phyloP scores from a whole-genome alignment of 805 yeast genomes.

The Candida pini region DNA sequence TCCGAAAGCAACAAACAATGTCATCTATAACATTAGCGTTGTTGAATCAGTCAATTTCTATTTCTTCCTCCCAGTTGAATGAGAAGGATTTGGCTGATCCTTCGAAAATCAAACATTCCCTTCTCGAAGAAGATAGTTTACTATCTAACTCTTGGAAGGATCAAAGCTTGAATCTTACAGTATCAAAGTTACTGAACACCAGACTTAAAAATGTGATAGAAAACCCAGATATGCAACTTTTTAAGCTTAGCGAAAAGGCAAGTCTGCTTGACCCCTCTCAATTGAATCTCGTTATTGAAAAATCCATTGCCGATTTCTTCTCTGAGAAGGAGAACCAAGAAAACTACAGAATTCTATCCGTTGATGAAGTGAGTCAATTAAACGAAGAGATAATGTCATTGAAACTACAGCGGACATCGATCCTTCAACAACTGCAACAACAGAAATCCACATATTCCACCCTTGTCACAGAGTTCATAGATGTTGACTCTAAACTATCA shows the following conservation, averaged over 20 bases:
- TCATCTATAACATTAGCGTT: no score
- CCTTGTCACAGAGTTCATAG: conserved; percentile 2
- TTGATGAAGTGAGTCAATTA: conserved; percentile 9
- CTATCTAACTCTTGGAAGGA: no score
- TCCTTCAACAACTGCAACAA: no score
- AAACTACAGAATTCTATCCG: conserved; percentile 6
- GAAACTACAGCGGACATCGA: conserved; percentile 2
- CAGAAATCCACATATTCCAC: neutral
- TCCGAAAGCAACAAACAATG: no score
- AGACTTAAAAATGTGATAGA: conserved; percentile 8
- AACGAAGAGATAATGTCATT: conserved; percentile 5
- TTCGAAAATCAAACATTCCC: no score
- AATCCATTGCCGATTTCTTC: conserved; percentile 14
- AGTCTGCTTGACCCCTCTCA: conserved; percentile 6
- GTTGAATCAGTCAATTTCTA: no score
- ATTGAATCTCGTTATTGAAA: conserved; percentile 15
- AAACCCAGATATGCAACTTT: conserved; percentile 5
- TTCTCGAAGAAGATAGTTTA: no score
- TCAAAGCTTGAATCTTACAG: no score
- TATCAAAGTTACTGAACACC: no score
- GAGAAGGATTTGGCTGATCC: no score
- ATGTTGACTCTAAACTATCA: conserved; percentile 7
- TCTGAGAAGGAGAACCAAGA: conserved; percentile 2
- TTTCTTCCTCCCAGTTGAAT: no score
- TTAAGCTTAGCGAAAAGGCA: conserved; percentile 8